phyloP scores from a whole-genome alignment of 345 rosid species.

The Melaleuca alternifolia region DNA sequence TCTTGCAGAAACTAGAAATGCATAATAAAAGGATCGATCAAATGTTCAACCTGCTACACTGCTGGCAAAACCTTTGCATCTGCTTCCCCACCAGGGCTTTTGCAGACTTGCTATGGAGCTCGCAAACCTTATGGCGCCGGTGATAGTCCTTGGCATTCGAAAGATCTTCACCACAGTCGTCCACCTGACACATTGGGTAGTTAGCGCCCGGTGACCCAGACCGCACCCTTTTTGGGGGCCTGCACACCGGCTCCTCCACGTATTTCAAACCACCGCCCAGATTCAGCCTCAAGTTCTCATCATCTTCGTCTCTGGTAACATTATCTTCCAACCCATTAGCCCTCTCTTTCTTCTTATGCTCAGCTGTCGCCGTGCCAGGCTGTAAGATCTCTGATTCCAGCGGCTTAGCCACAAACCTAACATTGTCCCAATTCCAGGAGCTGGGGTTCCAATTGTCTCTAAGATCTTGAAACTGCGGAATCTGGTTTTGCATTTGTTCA shows the following conservation, averaged over 20 bases:
- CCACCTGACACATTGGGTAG: constrained; percentile 84
- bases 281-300: constrained; percentile 57
- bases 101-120: constrained; percentile 73
- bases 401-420: constrained; percentile 56
- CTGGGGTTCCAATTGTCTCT: constrained; percentile 59
- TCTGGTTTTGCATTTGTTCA: constrained; percentile 17
- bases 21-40: background rate
- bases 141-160: constrained; percentile 83
- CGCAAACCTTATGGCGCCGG: constrained; percentile 86
- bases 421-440: constrained; percentile 79
- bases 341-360: constrained; percentile 8
- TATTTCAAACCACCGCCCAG: constrained; percentile 44
- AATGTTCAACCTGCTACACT: constrained; percentile 76
- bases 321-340: constrained; percentile 8
- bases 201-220: constrained; percentile 65
- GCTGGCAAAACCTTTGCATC: constrained; percentile 98
- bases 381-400: constrained; percentile 23
- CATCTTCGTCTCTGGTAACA: constrained; percentile 16
- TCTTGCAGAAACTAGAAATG: background rate
- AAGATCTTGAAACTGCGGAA: constrained; percentile 7
- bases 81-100: constrained; percentile 73
- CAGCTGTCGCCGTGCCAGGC: constrained; percentile 11
- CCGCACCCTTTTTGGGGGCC: constrained; percentile 66
- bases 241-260: constrained; percentile 36
- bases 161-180: constrained; percentile 66